These are phyloP conservation scores for Parathielavia appendiculata DNA, from an alignment of 495 filamentous ascomycete genomes.

Conservation along the genomic window DNA sequence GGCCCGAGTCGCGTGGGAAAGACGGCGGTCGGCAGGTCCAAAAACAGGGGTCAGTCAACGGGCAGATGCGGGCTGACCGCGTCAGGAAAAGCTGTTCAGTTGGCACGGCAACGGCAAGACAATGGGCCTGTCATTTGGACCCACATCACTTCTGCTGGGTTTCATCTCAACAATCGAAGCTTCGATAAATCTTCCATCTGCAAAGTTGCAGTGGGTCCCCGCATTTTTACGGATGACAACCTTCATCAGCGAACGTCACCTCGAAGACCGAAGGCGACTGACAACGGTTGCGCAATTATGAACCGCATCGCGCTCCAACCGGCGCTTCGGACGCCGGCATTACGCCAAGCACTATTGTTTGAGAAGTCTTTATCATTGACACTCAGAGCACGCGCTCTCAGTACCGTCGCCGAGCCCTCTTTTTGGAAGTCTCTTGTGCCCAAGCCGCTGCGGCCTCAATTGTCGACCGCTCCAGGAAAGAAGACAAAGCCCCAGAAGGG, in stretches of 20 bases:
- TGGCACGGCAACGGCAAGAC: conserved; percentile 12
- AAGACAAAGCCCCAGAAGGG: conserved; percentile 49
- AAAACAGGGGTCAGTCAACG: conserved; percentile 8
- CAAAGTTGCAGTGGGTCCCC: conserved; percentile 15
- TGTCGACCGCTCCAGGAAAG: conserved; percentile 4
- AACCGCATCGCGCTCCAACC: conserved; percentile 8
- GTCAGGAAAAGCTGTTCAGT: conserved; percentile 5
- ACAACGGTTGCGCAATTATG: too few species aligned
- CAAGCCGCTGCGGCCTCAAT: conserved; percentile 38
- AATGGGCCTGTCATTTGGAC: too few species aligned
- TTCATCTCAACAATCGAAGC: neutral
- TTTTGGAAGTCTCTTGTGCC: conserved; percentile 68
- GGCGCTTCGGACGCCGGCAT: conserved; percentile 7
- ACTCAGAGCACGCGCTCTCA: conserved; percentile 12
- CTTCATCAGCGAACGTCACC: neutral
- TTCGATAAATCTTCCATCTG: neutral
- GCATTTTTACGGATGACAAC: neutral
- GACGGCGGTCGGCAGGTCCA: neutral
- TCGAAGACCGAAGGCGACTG: neutral
- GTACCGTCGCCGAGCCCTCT: conserved; percentile 47
- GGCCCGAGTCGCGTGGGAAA: neutral
- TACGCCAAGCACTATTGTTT: conserved; percentile 1
- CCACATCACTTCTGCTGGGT: too few species aligned
- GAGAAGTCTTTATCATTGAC: neutral
- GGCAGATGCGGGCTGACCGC: conserved; percentile 8